Evolutionary conservation across 2,329 filamentous ascomycete species (phyloP), one percentile per base, ranked within the genome.

Genomic region (Aaosphaeria pasadenensis): DNA sequence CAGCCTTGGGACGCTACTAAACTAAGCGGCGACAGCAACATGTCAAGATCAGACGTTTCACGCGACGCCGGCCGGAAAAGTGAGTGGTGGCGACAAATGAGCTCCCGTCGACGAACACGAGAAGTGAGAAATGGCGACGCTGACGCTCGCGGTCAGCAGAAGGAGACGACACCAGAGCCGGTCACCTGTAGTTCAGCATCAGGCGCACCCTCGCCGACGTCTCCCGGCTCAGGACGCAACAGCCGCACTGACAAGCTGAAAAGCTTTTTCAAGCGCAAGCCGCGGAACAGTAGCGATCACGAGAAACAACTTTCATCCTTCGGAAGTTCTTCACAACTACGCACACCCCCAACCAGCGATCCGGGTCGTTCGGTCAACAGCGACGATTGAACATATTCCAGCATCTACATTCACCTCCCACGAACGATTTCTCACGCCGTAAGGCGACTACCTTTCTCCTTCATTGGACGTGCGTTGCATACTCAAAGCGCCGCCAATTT

Each of bases 1-100:
- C 57, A 59, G 30, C 58, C 61, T 33, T 70, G 67, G 67, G 63
- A 67, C 7, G 54, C 56, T 39, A 60, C 52, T 45, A 69, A 69
- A 44, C 36, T 58, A 24, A 64, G 64, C 41, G 62, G 51, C 39
- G 66, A 69, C 39, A 64, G 59, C 39, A 64, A 52, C 39, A 50
- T 53, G 24, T 59, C 64, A 4, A 57, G 57, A 45, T 64, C 63
- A 7, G 66, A 69, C 48, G 53, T 42, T 4, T 63, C 60, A 11
- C 64, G 64, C 38, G 65, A 70, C 35, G 56, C 60, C 7, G 59
- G 52, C 32, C 51, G 58, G 30, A 52, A 44, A 54, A 56, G 49
- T 47, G 58, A 58, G 38, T 70, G 66, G 66, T 70, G 67, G 67
- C 58, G 63, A 42, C 64, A 64, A 38, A 64, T 66, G 58, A 60